Evolutionary conservation across 805 yeast species (phyloP), one percentile per base, ranked within the genome.

Genomic region (Ogataea nonfermentans): DNA sequence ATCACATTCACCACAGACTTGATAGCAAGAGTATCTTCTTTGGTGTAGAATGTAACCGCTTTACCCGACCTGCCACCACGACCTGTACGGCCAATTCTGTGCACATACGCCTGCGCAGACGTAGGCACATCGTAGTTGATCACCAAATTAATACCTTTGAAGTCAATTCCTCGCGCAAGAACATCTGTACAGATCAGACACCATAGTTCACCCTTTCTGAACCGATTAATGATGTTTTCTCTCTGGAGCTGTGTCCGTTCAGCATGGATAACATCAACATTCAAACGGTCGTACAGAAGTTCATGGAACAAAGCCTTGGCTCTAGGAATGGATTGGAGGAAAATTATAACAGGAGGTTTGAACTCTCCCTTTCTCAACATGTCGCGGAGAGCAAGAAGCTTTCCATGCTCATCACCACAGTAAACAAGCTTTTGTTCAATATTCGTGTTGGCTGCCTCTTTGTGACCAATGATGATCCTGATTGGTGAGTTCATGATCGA

Each of bases 21-120:
- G 31, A 93, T 74, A 2, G 84, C 78, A 41, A 74, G 61, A 3
- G 76, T 64, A 59, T 93, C 99, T 47, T 87, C 95, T 58, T 89
- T 90, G 17, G 99, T 91, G 67, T 85, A 93, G 49, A 90, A 81
- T 0, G 99, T 93, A 13, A 93, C 78, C 0, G 98, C 97, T 52
- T 74, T 74, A 41, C 99, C 99, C 7, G 66, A 55, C 44, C 84
- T 78, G 1, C 95, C 96, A 38, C 88, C 96, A 73, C 99, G 82
- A 51, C 99, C 99, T 2, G 99, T 91, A 72, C 99, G 84, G 63
- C 99, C 99, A 55, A 93, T 87, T 67, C 99, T 79, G 63, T 93
- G 99, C 32, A 93, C 96, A 61, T 93, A 93, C 0, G 96, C 83
- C 62, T 91, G 97, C 1, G 97, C 88, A 30, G 84, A 78, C 53